Evolutionary conservation across 2,329 filamentous ascomycete genomes (phyloP).

Genomic region (Celoporthe dispersa): DNA sequence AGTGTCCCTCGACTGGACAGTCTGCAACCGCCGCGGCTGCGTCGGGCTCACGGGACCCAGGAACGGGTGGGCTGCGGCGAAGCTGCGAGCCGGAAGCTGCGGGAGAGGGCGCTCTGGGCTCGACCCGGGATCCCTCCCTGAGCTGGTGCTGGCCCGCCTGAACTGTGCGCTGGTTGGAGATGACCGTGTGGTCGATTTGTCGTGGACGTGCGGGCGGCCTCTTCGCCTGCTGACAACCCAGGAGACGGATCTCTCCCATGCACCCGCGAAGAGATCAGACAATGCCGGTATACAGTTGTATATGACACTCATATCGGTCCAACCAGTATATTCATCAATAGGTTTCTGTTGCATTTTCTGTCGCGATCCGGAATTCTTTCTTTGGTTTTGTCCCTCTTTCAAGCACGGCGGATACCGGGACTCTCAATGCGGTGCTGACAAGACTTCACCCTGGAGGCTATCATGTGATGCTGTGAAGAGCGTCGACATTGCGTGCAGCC

Average conservation of each 20-base stretch:
- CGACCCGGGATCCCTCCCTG: neutral
- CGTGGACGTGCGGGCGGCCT: neutral
- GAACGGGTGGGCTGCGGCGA: neutral
- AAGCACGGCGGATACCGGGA: neutral
- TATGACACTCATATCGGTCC: neutral
- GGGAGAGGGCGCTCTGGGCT: neutral
- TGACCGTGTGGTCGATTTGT: neutral
- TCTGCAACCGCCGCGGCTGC: neutral
- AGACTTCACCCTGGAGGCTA: neutral
- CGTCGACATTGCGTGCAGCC: neutral
- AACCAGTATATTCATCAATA: too few relatives aligned
- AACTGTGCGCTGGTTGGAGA: neutral
- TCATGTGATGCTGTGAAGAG: neutral
- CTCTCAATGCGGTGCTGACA: neutral
- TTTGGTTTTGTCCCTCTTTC: neutral
- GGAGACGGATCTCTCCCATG: neutral
- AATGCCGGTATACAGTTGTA: conserved; percentile 7
- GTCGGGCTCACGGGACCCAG: neutral
- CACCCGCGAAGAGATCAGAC: neutral
- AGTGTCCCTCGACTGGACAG: conserved; percentile 2
- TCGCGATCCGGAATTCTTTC: neutral
- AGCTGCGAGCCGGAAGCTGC: neutral
- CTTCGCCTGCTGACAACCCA: neutral
- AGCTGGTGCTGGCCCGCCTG: neutral
- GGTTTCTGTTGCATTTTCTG: neutral